A percentile compares a stretch with the other conserved stretches of the same genome.
Evolutionary conservation across 345 rosid genomes (phyloP).

Genomic region (Populus deltoides): DNA sequence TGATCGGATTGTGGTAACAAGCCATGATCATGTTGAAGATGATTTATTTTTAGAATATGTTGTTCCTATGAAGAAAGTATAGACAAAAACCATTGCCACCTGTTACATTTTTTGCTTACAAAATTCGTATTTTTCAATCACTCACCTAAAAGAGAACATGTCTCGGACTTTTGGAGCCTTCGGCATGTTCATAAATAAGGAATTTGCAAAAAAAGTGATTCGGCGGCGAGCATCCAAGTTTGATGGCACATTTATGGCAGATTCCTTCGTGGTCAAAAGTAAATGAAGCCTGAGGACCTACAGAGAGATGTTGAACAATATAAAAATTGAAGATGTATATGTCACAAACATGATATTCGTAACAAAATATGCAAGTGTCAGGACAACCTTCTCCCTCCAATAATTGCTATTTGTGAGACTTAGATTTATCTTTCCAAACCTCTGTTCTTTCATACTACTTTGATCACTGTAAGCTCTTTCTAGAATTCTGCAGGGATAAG

Average conservation of each 20-base stretch:
- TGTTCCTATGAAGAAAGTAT: neutral
- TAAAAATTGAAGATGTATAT: conserved; percentile 9
- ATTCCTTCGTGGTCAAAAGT: conserved; percentile 90
- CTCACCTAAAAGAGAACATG: conserved; percentile 91
- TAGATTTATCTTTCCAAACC: conserved; percentile 66
- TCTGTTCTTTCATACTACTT: conserved; percentile 53
- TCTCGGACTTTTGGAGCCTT: conserved; percentile 77
- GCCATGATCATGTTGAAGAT: neutral
- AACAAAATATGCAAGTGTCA: neutral
- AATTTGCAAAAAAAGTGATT: conserved; percentile 95
- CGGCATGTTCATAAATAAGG: conserved; percentile 94
- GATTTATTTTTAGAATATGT: neutral
- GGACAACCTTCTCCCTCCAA: conserved; percentile 76
- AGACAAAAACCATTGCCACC: neutral
- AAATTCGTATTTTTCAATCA: conserved; percentile 4
- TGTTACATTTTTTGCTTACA: neutral
- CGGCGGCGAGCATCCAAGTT: conserved; percentile 98
- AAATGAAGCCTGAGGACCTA: conserved; percentile 74
- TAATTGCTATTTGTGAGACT: conserved; percentile 11
- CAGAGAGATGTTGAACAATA: conserved; percentile 8
- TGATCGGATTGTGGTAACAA: neutral
- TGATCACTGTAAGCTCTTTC: conserved; percentile 42
- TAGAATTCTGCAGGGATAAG: conserved; percentile 45
- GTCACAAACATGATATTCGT: neutral
- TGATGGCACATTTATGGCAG: conserved; percentile 89